Base-by-base conservation (phyloP, 73 alveolate species). In the Strombidium stylifer region DNA sequence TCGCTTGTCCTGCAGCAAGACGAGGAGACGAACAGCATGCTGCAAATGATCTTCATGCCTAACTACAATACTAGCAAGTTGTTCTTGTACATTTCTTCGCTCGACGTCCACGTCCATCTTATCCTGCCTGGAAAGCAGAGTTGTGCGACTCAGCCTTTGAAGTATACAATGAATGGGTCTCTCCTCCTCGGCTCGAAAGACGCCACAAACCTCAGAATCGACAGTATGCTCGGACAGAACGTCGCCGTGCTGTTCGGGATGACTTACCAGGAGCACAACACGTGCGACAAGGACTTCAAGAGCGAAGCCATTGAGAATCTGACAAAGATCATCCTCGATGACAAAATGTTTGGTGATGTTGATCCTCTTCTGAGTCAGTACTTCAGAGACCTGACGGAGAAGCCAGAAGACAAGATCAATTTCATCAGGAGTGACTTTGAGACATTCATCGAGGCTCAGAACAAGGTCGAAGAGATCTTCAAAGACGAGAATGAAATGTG, bases 351-450 rank as follows among this genome's bases (percentile, higher is more conserved):
- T 35, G 78, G 78, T 1, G 51, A 25, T 2, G 41, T 62, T 30
- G 66, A 64, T 64, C 59, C 50, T 2, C 34, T 37, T 23, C 41
- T 64, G 4, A 64, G 55, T 19, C 66, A 64, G 8, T 4, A 44
- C 37, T 24, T 64, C 8, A 26, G 12, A 1, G 41, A 39, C 14
- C 71, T 90, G 24, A 66, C 73, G 18, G 58, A 90, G 23, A n/a
- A n/a, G n/a, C n/a, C n/a, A n/a, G n/a, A n/a, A 84, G 93, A 35
- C 73, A 89, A 16, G 95, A 86, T 39, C 78, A 37, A 40, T 82
- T 81, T 90, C 20, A 82, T 78, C 26, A 83, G 89, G 21, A 84
- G 72, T 61, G 97, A 90, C 54, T 90, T 90, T 49, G 69, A 75
- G 49, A 70, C 48, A 16, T 90, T 87, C 74, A 56, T 87, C 46